A percentile compares a stretch with the other conserved stretches of the same genome.
These are phyloP conservation scores for Wickerhamiella vanderwaltii DNA, from an alignment of 805 yeast genomes.

Conservation along the genomic window DNA sequence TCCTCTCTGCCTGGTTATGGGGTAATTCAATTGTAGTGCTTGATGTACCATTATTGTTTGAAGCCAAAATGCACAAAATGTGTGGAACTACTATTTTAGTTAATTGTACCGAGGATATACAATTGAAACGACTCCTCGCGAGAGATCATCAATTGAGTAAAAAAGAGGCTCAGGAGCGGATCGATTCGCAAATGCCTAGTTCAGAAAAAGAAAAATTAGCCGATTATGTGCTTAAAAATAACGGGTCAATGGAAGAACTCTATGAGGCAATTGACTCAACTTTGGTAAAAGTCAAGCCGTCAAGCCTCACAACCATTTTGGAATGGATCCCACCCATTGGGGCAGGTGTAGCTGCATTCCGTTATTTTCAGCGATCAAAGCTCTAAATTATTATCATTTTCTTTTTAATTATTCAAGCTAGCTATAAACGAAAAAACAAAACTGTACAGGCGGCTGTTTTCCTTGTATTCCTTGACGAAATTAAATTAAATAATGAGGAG, in stretches of 20 bases:
- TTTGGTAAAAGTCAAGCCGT: conserved; percentile 32
- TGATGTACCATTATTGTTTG: conserved; percentile 87
- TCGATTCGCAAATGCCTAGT: conserved; percentile 62
- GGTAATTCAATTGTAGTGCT: conserved; percentile 53
- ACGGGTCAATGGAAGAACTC: conserved; percentile 35
- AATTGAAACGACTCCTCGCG: conserved; percentile 46
- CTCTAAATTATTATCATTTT: neutral
- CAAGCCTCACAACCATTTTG: conserved; percentile 18
- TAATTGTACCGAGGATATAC: conserved; percentile 44
- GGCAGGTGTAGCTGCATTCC: conserved; percentile 9
- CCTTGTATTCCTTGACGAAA: too few relatives aligned
- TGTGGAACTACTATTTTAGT: conserved; percentile 69
- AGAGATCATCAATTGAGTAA: conserved; percentile 57
- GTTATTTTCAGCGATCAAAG: neutral
- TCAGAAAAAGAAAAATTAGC: conserved; percentile 45
- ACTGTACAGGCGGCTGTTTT: too few relatives aligned
- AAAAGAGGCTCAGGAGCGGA: conserved; percentile 61
- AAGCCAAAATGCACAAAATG: conserved; percentile 52
- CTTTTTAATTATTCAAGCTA: neutral
- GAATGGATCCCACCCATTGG: conserved; percentile 31
- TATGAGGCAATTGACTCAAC: conserved; percentile 33
- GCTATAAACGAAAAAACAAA: too few relatives aligned
- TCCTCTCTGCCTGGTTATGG: conserved; percentile 44
- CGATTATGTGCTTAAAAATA: conserved; percentile 59
- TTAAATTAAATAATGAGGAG: too few relatives aligned